A percentile compares a stretch with the other conserved stretches of the same genome.
phyloP scores from a whole-genome alignment of 805 yeast species.

The fission yeast (Schizosaccharomyces pombe) region DNA sequence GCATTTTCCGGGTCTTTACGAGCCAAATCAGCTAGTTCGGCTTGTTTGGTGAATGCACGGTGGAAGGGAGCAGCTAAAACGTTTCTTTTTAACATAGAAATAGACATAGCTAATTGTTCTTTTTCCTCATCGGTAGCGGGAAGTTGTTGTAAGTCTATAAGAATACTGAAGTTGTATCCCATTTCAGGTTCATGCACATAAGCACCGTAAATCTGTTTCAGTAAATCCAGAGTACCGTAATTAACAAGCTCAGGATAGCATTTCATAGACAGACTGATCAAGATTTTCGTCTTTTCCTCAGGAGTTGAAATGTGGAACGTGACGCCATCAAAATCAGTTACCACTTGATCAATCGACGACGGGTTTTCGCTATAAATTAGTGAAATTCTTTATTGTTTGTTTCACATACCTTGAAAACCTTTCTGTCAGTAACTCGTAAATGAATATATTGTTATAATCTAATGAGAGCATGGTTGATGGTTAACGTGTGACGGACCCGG shows the following conservation, averaged over 20 bases:
- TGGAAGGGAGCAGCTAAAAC: constrained; percentile 85
- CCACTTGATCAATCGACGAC: constrained; percentile 44
- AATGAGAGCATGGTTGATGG: constrained; percentile 46
- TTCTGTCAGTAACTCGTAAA: constrained; percentile 59
- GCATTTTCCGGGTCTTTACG: constrained; percentile 8
- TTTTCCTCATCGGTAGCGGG: not conserved
- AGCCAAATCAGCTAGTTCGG: constrained; percentile 20
- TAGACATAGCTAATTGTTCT: constrained; percentile 19
- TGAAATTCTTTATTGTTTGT: constrained; percentile 18
- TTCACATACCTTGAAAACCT: constrained; percentile 21
- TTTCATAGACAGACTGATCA: constrained; percentile 48
- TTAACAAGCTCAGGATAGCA: constrained; percentile 51
- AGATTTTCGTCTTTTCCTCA: constrained; percentile 38
- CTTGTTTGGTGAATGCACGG: constrained; percentile 40
- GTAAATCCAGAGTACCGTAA: constrained; percentile 27
- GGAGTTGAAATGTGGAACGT: constrained; percentile 85
- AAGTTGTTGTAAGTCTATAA: constrained; percentile 29
- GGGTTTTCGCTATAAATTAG: constrained; percentile 3
- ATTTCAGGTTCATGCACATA: constrained; percentile 26
- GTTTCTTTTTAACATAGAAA: constrained; percentile 61
- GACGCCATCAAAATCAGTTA: constrained; percentile 89
- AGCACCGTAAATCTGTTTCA: constrained; percentile 25
- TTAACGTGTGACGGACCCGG: too few species aligned
- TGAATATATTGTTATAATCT: constrained; percentile 59
- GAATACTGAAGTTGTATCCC: constrained; percentile 62